phyloP scores from a whole-genome alignment of 495 filamentous ascomycete species.

The Platismatia glauca region DNA sequence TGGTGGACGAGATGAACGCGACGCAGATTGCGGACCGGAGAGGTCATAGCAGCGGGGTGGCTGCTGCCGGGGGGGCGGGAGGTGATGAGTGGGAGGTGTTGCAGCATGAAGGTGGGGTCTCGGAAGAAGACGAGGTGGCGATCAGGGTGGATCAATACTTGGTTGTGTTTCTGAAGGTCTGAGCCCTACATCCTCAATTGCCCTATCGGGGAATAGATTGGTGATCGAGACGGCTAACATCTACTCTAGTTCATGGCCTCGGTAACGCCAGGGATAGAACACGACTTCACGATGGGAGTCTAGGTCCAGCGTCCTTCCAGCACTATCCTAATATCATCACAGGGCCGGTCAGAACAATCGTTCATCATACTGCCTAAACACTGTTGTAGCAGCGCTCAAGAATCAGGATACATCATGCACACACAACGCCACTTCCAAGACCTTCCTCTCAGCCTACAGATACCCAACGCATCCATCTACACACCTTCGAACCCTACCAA shows the following conservation, averaged over 20 bases:
- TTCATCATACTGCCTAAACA: too few species aligned
- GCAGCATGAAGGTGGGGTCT: conserved; percentile 47
- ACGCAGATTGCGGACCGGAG: conserved; percentile 34
- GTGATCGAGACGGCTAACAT: neutral
- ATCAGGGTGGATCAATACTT: conserved; percentile 97
- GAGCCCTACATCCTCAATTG: neutral
- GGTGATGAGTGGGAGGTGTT: conserved; percentile 86
- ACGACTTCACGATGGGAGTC: conserved; percentile 97
- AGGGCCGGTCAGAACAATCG: neutral
- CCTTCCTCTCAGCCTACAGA: neutral
- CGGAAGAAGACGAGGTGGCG: conserved; percentile 65
- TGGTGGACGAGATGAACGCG: conserved; percentile 50
- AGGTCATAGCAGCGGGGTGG: conserved; percentile 44
- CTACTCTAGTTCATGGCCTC: conserved; percentile 73
- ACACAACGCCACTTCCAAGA: neutral
- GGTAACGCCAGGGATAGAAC: conserved; percentile 93
- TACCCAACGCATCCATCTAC: too few species aligned
- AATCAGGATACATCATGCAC: neutral
- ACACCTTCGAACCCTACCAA: neutral
- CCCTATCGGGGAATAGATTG: conserved; percentile 1
- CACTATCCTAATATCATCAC: neutral
- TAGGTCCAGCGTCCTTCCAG: conserved; percentile 29
- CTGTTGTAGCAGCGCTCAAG: neutral
- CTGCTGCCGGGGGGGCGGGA: conserved; percentile 42
- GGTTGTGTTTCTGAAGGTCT: conserved; percentile 86